Evolutionary conservation across 768 basidiomycete species (phyloP).

Genomic region (Pleurotus sapidus): DNA sequence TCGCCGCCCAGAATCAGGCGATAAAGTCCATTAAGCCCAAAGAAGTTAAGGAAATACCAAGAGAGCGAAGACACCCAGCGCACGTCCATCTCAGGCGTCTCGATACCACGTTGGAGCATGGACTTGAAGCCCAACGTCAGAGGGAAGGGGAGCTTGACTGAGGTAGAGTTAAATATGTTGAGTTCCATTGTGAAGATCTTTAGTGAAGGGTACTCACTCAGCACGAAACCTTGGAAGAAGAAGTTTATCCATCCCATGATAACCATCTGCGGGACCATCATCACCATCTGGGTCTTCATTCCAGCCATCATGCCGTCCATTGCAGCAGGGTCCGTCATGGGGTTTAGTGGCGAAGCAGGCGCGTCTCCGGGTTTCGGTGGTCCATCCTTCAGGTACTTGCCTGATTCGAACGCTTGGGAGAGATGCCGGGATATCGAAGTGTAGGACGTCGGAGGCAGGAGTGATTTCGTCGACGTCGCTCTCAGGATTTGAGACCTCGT

Average conservation of each 20-base stretch:
- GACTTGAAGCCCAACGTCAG: conserved; percentile 96
- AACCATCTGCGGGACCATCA: conserved; percentile 98
- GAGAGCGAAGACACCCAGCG: conserved; percentile 98
- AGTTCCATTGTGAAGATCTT: too few relatives aligned
- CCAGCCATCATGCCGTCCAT: conserved; percentile 99
- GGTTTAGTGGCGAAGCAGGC: conserved; percentile 65
- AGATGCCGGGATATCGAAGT: conserved; percentile 73
- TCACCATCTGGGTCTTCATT: conserved; percentile 98
- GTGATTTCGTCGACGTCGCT: conserved; percentile 75
- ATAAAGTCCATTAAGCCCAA: conserved; percentile 95
- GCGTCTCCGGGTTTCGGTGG: conserved; percentile 62
- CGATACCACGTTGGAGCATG: conserved; percentile 95
- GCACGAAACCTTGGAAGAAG: conserved; percentile 98
- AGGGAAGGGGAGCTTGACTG: conserved; percentile 96
- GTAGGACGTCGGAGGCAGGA: conserved; percentile 73
- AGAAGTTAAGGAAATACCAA: conserved; percentile 99
- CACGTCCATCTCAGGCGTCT: conserved; percentile 96
- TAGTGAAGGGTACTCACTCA: conserved; percentile 62
- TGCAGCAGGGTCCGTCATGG: conserved; percentile 82
- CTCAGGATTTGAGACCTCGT: conserved; percentile 83
- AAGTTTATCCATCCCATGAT: conserved; percentile 99
- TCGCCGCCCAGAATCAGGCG: conserved; percentile 89
- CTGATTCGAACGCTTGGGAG: conserved; percentile 65
- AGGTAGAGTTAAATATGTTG: too few relatives aligned
- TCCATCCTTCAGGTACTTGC: conserved; percentile 85